These are phyloP conservation scores for Ochromonas danica DNA, from an alignment of 108 stramenopile species.

Conservation along the genomic window DNA sequence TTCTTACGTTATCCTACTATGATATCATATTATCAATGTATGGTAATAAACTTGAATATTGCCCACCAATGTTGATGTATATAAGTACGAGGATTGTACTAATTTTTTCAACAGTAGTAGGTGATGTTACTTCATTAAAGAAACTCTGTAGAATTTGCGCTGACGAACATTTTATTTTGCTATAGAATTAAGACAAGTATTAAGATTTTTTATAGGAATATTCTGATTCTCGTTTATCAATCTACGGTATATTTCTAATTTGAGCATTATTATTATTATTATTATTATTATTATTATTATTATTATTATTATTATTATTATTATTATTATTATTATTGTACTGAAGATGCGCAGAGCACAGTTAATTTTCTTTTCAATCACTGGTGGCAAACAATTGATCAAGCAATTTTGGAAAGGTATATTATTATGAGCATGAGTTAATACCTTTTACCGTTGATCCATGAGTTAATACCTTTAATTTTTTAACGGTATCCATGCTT, in stretches of 20 bases:
- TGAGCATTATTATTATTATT: slow-evolving; percentile 7
- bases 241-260: slow-evolving; percentile 10
- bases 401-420: slow-evolving; percentile 17
- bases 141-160: slow-evolving; percentile 15
- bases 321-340: slow-evolving; percentile 18
- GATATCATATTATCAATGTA: slow-evolving; percentile 17
- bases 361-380: slow-evolving; percentile 17
- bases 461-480: slow-evolving; percentile 17
- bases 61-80: slow-evolving; percentile 14
- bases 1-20: slow-evolving; percentile 17
- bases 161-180: slow-evolving; percentile 17
- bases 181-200: slow-evolving; percentile 17
- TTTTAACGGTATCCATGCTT: slow-evolving; percentile 16
- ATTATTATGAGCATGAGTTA: slow-evolving; percentile 17
- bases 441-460: slow-evolving; percentile 15
- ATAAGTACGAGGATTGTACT: slow-evolving; percentile 16
- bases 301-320: slow-evolving; percentile 7
- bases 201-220: slow-evolving; percentile 18
- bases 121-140: slow-evolving; percentile 17
- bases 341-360: slow-evolving; percentile 13
- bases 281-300: slow-evolving; percentile 11
- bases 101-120: slow-evolving; percentile 10
- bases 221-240: slow-evolving; percentile 17
- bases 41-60: slow-evolving; percentile 10
- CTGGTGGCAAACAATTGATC: slow-evolving; percentile 15